phyloP scores from a whole-genome alignment of 768 basidiomycete species.

The Hericium alpestre region DNA sequence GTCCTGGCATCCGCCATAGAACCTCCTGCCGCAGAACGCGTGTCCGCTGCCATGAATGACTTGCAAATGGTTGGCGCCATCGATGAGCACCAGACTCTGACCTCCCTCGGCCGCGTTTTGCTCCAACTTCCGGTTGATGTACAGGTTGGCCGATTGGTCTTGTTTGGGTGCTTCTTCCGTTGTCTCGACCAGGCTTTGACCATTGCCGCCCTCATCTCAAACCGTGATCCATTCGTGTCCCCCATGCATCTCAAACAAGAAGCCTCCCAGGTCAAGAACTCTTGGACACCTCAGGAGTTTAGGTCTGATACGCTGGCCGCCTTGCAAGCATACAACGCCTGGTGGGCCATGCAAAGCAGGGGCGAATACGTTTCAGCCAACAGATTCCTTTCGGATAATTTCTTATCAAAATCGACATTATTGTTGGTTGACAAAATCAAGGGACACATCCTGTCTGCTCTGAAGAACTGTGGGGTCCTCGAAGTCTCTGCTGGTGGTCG shows the following conservation, averaged over 20 bases:
- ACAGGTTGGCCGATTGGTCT: constrained; percentile 78
- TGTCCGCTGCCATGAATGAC: constrained; percentile 67
- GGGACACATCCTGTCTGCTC: constrained; percentile 60
- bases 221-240: constrained; percentile 83
- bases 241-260: constrained; percentile 68
- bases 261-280: constrained; percentile 61
- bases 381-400: constrained; percentile 74
- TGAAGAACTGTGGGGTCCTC: constrained; percentile 75
- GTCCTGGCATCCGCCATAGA: constrained; percentile 81
- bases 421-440: constrained; percentile 74
- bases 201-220: constrained; percentile 82
- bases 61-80: constrained; percentile 84
- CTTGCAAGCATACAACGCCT: constrained; percentile 70
- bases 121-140: constrained; percentile 85
- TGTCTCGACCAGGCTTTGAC: constrained; percentile 83
- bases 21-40: constrained; percentile 69
- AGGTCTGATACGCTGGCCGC: constrained; percentile 76
- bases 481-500: constrained; percentile 65
- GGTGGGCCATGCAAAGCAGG: constrained; percentile 61
- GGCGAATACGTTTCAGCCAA: constrained; percentile 60
- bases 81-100: constrained; percentile 63
- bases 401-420: constrained; percentile 78
- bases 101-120: constrained; percentile 79
- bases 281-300: constrained; percentile 72
- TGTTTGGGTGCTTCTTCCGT: constrained; percentile 88